phyloP scores from a whole-genome alignment of 352 stramenopile species.

The Paralagenidium karlingii region DNA sequence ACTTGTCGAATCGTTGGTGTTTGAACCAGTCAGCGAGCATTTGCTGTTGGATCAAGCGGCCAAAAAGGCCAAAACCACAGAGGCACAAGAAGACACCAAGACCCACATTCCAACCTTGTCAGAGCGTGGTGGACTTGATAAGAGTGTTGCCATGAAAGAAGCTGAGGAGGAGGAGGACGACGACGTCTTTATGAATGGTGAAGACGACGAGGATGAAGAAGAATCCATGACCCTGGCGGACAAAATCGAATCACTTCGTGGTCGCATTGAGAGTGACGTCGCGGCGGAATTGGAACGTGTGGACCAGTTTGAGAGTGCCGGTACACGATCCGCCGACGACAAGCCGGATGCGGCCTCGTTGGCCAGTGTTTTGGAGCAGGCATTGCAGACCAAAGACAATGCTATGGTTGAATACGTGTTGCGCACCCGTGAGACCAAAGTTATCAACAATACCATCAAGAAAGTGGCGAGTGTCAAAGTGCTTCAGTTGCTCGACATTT shows the following conservation, averaged over 20 bases:
- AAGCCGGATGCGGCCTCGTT: conserved; percentile 76
- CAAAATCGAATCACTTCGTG: conserved; percentile 57
- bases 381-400: conserved; percentile 79
- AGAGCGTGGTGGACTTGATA: conserved; percentile 41
- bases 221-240: conserved; percentile 60
- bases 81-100: conserved; percentile 9
- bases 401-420: conserved; percentile 77
- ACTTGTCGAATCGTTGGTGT: conserved; percentile 36
- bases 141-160: conserved; percentile 45
- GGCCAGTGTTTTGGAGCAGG: conserved; percentile 69
- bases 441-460: conserved; percentile 62
- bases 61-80: conserved; percentile 41
- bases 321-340: conserved; percentile 14
- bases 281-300: conserved; percentile 40
- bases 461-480: conserved; percentile 63
- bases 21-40: conserved; percentile 47
- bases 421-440: conserved; percentile 59
- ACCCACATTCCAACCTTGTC: conserved; percentile 61
- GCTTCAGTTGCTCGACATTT: conserved; percentile 57
- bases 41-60: conserved; percentile 34
- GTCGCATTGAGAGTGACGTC: conserved; percentile 62
- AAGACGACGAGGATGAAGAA: conserved; percentile 38
- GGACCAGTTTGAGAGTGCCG: conserved; percentile 23
- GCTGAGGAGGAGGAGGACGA: conserved; percentile 38
- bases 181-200: conserved; percentile 24